phyloP scores from a whole-genome alignment of 306 rosid species.

The Rubus parviflorus region DNA sequence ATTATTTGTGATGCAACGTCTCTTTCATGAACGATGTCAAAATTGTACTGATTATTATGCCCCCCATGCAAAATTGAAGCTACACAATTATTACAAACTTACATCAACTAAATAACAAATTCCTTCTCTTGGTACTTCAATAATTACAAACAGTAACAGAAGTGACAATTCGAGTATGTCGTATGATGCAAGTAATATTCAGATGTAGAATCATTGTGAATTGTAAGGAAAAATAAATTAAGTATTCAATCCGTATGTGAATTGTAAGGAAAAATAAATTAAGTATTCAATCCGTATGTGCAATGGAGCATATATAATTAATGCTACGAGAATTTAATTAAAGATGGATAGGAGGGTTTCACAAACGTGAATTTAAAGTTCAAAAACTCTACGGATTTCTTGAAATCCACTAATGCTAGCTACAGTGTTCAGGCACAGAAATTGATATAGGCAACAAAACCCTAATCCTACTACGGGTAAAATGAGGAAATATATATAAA shows the following conservation, averaged over 20 bases:
- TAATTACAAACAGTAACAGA: background rate
- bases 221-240: no score
- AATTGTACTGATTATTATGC: background rate
- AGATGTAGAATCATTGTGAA: background rate
- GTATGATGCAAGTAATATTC: background rate
- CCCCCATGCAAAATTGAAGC: background rate
- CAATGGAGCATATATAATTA: no score
- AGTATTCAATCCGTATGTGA: no score
- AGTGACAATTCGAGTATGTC: background rate
- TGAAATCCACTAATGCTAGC: no score
- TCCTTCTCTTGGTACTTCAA: background rate
- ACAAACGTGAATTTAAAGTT: no score
- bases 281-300: no score
- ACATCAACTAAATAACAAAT: background rate
- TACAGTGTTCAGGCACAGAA: background rate
- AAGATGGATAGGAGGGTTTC: background rate
- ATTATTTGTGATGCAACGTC: background rate
- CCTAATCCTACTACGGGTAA: no score
- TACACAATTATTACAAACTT: background rate
- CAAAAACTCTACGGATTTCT: background rate
- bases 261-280: no score
- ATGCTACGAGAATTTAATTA: background rate
- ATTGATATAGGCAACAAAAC: no score
- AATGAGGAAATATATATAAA: no score
- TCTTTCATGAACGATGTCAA: background rate